Evolutionary conservation across 2,329 filamentous ascomycete species (phyloP).

Genomic region (Fusarium pseudonygamai): DNA sequence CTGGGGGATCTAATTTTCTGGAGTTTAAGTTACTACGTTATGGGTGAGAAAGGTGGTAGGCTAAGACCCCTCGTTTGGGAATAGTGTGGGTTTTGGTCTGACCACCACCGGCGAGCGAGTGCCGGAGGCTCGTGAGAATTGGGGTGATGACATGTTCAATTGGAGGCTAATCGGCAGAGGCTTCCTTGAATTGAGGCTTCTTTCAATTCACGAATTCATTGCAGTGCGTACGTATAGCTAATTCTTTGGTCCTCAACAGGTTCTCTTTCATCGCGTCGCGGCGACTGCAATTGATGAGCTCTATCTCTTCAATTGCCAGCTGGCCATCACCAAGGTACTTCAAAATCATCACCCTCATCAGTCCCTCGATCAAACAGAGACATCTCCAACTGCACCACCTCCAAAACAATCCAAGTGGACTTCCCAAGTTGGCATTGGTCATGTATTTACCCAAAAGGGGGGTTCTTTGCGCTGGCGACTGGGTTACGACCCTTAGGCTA

Average conservation of each 20-base stretch:
- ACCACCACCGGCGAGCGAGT: background rate
- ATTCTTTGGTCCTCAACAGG: rapidly evolving
- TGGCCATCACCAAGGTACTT: no score
- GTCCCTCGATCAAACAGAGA: background rate
- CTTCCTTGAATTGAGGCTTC: background rate
- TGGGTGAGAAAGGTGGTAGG: background rate
- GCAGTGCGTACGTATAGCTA: background rate
- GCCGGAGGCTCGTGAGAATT: background rate
- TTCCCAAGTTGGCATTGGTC: background rate
- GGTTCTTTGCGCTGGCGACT: background rate
- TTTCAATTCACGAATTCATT: background rate
- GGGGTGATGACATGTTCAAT: background rate
- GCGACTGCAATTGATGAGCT: no score
- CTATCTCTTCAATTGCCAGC: background rate
- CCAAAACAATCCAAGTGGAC: slow-evolving; percentile 1
- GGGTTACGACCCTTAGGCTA: background rate
- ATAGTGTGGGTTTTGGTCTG: background rate
- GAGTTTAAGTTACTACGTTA: background rate
- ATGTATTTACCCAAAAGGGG: slow-evolving; percentile 5
- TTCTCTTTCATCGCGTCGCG: background rate
- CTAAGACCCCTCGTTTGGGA: slow-evolving; percentile 7
- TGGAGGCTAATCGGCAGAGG: background rate
- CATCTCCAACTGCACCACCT: slow-evolving; percentile 5
- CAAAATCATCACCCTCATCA: background rate
- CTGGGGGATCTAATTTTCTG: slow-evolving; percentile 7